These are phyloP conservation scores for Moricandia moricandioides DNA, from an alignment of 345 rosid species.

Conservation along the genomic window DNA sequence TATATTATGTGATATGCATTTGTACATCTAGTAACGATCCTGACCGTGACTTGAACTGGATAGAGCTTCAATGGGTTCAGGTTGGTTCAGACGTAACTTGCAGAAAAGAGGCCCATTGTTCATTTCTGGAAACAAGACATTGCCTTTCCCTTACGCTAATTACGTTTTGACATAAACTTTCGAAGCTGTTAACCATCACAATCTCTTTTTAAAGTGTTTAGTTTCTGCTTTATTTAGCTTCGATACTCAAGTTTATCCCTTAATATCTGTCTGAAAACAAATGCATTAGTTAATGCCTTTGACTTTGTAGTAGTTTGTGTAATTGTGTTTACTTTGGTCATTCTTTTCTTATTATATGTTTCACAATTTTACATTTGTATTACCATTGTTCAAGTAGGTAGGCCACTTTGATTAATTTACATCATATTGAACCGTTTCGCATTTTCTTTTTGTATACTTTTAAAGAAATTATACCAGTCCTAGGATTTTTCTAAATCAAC, in stretches of 20 bases:
- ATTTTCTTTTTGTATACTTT: neutral
- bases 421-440: neutral
- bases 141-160: slow-evolving; percentile 23
- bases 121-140: slow-evolving; percentile 25
- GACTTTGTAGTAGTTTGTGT: slow-evolving; percentile 13
- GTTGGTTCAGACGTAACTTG: slow-evolving; percentile 19
- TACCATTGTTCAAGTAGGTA: slow-evolving; percentile 11
- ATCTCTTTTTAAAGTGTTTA: slow-evolving; percentile 17
- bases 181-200: slow-evolving; percentile 33
- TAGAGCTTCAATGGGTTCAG: slow-evolving; percentile 14
- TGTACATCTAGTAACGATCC: neutral
- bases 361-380: neutral
- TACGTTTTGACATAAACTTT: neutral
- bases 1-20: neutral
- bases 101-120: slow-evolving; percentile 15
- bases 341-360: slow-evolving; percentile 10
- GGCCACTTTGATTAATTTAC: slow-evolving; percentile 12
- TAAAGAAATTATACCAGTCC: slow-evolving; percentile 7
- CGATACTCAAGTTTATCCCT: slow-evolving; percentile 18
- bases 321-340: neutral
- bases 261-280: slow-evolving; percentile 9
- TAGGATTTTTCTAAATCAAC: slow-evolving; percentile 25
- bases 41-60: neutral
- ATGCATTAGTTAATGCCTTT: slow-evolving; percentile 10
- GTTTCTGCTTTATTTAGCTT: slow-evolving; percentile 14